phyloP scores from a whole-genome alignment of 345 rosid species.

The Xanthoceras sorbifolium region DNA sequence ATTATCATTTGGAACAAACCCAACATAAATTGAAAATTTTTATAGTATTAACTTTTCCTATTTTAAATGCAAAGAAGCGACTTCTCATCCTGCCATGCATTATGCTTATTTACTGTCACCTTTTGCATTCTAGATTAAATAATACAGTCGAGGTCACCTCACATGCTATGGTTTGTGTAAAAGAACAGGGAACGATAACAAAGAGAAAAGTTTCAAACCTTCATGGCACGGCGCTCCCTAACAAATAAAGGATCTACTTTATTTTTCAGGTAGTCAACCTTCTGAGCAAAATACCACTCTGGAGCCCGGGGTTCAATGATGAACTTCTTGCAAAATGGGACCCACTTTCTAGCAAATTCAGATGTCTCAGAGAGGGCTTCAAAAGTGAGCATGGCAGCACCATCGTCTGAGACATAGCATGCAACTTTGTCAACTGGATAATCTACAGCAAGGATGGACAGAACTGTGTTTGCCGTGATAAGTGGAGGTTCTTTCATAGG shows the following conservation, averaged over 20 bases:
- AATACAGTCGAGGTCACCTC: neutral
- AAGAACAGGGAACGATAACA: neutral
- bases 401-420: conserved; percentile 94
- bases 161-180: neutral
- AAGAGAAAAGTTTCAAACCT: conserved; percentile 47
- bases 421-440: conserved; percentile 87
- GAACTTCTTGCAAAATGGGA: conserved; percentile 85
- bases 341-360: conserved; percentile 90
- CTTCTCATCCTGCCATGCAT: neutral
- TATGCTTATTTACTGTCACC: neutral
- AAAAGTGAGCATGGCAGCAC: conserved; percentile 96
- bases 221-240: conserved; percentile 82
- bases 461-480: conserved; percentile 90
- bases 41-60: neutral
- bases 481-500: conserved; percentile 94
- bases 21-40: neutral
- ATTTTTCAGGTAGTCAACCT: conserved; percentile 74
- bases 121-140: conserved; percentile 2
- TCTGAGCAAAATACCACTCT: conserved; percentile 81
- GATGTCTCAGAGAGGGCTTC: conserved; percentile 96
- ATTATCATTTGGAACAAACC: conserved; percentile 17
- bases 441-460: conserved; percentile 88
- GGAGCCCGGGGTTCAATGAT: conserved; percentile 90
- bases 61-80: neutral
- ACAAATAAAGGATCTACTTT: conserved; percentile 72